Base-by-base conservation (phyloP, 169 alveolate genomes). In the Babesia ovata region DNA sequence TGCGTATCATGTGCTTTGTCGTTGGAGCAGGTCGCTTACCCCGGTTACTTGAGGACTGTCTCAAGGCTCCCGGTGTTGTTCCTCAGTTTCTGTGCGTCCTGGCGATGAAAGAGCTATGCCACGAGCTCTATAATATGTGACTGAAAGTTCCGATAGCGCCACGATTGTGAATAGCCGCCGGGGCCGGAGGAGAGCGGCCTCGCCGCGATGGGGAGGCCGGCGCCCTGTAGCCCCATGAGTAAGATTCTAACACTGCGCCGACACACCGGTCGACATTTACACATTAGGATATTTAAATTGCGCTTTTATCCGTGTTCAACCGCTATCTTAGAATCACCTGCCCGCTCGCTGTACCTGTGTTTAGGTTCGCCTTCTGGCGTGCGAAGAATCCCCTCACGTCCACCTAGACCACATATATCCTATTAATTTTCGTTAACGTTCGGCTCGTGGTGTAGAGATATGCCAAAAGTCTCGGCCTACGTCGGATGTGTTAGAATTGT, bases 161-260 rank as follows among this genome's bases (percentile, higher is more conserved):
- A 36, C 13, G 54, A 61, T 7, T 61, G 70, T n/a, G 13, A 13
- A 17, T 19, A 13, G 24, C 24, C 54, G 53, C 53, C 8, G 70
- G 16, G 54, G 14, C n/a, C 56, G 7, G 33, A 33, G 2, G 6
- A 36, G 7, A 2, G 70, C 56, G 28, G 29, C 56, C 14, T 29
- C 17, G n/a, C 70, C 16, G 50, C 54, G 70, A 61, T 61, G 70
- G 70, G 70, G 42, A 44, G 70, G 70, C 54, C 45, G 54, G 70
- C 54, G 70, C 42, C 42, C 52, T 7, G 70, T 2, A 29, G 33
- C 70, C 70, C 70, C 70, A 61, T 61, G 70, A 61, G 45, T 7
- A 10, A 56, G 70, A 61, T 61, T 61, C 70, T 36, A 53, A 21
- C 19, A 22, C 7, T 6, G 36, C 36, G 63, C 42, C 39, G 39